Base-by-base conservation (phyloP, 805 yeast genomes). In the Sugiyamaella americana region DNA sequence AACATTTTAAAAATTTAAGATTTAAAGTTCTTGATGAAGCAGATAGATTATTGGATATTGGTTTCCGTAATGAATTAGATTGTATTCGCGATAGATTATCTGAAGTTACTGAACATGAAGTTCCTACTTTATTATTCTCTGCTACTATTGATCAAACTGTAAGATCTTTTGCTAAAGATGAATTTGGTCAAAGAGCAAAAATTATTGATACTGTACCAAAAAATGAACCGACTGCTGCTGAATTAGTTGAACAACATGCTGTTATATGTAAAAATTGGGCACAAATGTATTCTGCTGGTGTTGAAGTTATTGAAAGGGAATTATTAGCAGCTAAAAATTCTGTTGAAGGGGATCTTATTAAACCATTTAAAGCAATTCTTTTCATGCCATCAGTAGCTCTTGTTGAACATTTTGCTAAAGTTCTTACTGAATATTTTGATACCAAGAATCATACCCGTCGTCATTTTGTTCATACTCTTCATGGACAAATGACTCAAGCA, bases 1-100 rank as follows among this genome's bases (percentile, higher is more conserved):
- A 66, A 6, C 66, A 73, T 35, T 81, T 87, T 62, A 61, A 64
- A 35, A 64, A 70, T 44, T 70, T 89, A 47, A 74, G 74, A 49
- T 77, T 81, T 57, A 72, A 85, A 51, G 82, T 88, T 35, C 78
- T 87, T 52, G 97, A 89, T 64, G 98, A 89, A 69, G 96, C 96
- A 34, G 97, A 89, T 67, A 77, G 93, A 57, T 68, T 89, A 43
- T 72, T 89, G 50, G 93, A 84, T 63, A 80, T 78, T 51, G 94
- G 95, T 16, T 89, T 91, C 63, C 80, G 76, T 57, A 76, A 74
- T 35, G 83, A 78, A 51, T 70, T 89, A 50, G 72, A 74, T 47
- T 68, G 70, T 21, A 80, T 88, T 47, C 76, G 83, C 38, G 66
- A 67, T 10, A 62, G 58, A 34, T 65, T 86, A 51, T 73, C 68